Base-by-base conservation (phyloP, 73 alveolate species). In the Stentor coeruleus region DNA sequence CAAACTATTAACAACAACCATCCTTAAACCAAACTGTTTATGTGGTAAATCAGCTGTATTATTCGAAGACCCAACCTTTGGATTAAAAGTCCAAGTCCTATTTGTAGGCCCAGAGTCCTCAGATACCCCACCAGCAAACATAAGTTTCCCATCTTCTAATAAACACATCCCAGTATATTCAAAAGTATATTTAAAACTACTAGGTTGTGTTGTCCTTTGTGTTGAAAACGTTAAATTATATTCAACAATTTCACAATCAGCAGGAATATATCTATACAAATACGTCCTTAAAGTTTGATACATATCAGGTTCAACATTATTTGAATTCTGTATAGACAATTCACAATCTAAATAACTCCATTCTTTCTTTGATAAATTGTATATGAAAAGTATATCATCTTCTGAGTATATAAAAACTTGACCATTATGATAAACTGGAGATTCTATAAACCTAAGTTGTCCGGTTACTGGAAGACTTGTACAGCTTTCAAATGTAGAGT, bases 81-180 rank as follows among this genome's bases (percentile, higher is more conserved):
- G 79, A 33, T 66, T 31, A 20, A 66, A 33, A 20, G 79, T 66
- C 79, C 79, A 66, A 31, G 79, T 20, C 40, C n/a, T 40, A 28
- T 20, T 66, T 66, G 26, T 26, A 20, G n/a, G 40, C n/a, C 40
- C 11, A 66, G n/a, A 26, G 2, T 66, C 79, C 39, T 66, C 42
- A 14, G n/a, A 14, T 20, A 66, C n/a, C 39, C 79, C 79, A 28
- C 79, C 79, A 66, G 79, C 79, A 66, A 66, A 66, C 79, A 66
- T 66, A 0, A 66, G 2, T 66, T 31, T 66, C 0, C 79, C 79
- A 66, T 66, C 79, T 2, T 31, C 79, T 11, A 66, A 15, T 26
- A 66, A 20, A 2, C 79, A 66, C n/a, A 66, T 20, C 39, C 79
- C 79, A 20, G 79, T 66, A 40, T 26, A 66, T 66, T 66, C 37